Evolutionary conservation across 2,329 filamentous ascomycete genomes (phyloP).

Genomic region (Stagonosporopsis cucurbitacearum): DNA sequence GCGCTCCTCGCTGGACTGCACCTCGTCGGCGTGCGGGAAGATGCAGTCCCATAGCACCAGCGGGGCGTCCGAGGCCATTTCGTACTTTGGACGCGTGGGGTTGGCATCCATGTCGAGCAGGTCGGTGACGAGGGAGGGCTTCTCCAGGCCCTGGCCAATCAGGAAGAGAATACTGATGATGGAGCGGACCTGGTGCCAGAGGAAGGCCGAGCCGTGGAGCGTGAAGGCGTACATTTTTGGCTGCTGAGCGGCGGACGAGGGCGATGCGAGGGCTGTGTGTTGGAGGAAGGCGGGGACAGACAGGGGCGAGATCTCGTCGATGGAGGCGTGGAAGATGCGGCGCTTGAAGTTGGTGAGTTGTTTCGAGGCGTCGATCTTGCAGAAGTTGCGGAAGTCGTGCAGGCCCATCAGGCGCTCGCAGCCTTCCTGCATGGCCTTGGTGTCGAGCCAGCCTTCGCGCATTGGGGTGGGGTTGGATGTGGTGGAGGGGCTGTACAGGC

Average conservation of each 20-base stretch:
- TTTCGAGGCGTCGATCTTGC: constrained; percentile 89
- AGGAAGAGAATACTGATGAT: constrained; percentile 94
- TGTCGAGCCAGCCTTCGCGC: constrained; percentile 76
- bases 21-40: constrained; percentile 66
- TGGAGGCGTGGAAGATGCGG: constrained; percentile 78
- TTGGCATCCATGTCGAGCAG: constrained; percentile 75
- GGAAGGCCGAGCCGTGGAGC: constrained; percentile 87
- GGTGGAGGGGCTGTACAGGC: constrained; percentile 49
- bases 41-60: constrained; percentile 96
- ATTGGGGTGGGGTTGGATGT: constrained; percentile 16
- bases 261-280: constrained; percentile 33
- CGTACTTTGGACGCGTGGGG: constrained; percentile 82
- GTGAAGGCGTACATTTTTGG: constrained; percentile 84
- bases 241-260: constrained; percentile 8
- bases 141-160: constrained; percentile 85
- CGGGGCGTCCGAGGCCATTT: constrained; percentile 88
- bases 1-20: constrained; percentile 48
- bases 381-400: constrained; percentile 97
- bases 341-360: constrained; percentile 85
- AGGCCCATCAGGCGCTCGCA: constrained; percentile 80
- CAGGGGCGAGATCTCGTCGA: constrained; percentile 59
- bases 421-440: constrained; percentile 82
- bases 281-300: constrained; percentile 38
- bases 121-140: constrained; percentile 72
- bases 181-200: constrained; percentile 98